Base-by-base conservation (phyloP, 192 early-diverging fungal genomes). In the Thoreauomyces humboldtii region DNA sequence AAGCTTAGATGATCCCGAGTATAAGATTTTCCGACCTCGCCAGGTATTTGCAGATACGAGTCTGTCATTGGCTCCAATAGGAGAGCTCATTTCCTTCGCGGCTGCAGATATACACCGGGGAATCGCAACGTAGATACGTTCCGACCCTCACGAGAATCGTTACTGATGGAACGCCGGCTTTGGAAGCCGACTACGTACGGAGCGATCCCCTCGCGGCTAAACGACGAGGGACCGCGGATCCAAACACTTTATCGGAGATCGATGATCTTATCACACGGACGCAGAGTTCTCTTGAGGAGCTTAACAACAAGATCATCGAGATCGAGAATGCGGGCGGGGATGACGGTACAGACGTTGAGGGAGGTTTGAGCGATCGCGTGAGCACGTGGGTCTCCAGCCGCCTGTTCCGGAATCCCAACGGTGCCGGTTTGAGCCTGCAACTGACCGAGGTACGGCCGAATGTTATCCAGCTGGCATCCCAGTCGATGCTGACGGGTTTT, bases 11-110 rank as follows among this genome's bases (percentile, higher is more conserved):
- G 79, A 81, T 46, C 73, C 75, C 2, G 75, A 77, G 51, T 76
- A 71, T 43, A 86, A 86, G 48, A 88, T 88, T 60, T 87, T 76
- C 73, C 72, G 87, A 27, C 87, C 87, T 15, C 69, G 83, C 21
- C 86, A 88, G 70, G 67, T 77, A 12, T 56, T 54, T 24, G 14
- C 9, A n/a, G 32, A 0, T 19, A 11, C 14, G 19, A 7, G 6
- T 21, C 32, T 2, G 2, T n/a, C 15, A 19, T 51, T 15, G 12
- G 15, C 15, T 51, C 15, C 15, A 14, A 0, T 51, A 14, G 27
- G 0, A 0, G 48, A 21, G 22, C 12, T 22, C 48, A 12, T 15
- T 22, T n/a, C 12, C 48, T 51, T 14, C 21, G 9, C 11, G 1
- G 25, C 25, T 52, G 9, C 36, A 72, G 70, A 65, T 85, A 31